These are phyloP conservation scores for Metschnikowia gelsemii DNA, from an alignment of 805 yeast genomes.

Conservation along the genomic window DNA sequence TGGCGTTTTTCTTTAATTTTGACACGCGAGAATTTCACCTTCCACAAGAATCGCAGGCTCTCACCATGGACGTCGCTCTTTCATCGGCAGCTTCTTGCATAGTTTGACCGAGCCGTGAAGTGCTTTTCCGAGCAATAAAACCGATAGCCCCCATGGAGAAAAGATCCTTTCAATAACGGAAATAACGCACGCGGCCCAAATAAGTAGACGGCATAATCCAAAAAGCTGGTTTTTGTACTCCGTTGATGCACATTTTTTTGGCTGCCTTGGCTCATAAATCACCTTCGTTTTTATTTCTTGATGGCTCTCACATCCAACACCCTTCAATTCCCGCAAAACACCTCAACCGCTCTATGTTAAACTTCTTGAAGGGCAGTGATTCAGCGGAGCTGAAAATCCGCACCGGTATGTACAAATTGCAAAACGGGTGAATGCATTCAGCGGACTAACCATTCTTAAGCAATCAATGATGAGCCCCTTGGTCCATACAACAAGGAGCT, in stretches of 20 bases:
- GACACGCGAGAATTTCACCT: no score
- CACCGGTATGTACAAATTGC: constrained; percentile 20
- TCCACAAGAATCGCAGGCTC: no score
- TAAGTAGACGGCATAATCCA: constrained; percentile 3
- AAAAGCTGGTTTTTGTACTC: not conserved
- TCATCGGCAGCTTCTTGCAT: no score
- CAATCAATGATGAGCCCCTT: constrained; percentile 52
- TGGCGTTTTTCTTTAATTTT: no score
- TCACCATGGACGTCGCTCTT: no score
- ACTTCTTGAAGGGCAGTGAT: constrained; percentile 5
- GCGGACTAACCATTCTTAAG: constrained; percentile 20
- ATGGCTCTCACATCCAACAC: not conserved
- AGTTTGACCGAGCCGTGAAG: not conserved
- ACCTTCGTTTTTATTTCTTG: not conserved
- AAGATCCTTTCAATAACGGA: not conserved
- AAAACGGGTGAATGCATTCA: not conserved
- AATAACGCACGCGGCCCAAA: constrained; percentile 1
- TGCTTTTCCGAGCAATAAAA: not conserved
- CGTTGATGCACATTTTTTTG: not conserved
- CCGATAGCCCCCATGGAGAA: constrained; percentile 3
- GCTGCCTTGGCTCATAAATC: not conserved
- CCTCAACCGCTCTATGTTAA: constrained; percentile 3
- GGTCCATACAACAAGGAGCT: constrained; percentile 60
- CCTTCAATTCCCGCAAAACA: not conserved
- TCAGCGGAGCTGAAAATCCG: constrained; percentile 15